phyloP scores from a whole-genome alignment of 2,329 filamentous ascomycete genomes.

The Amylocarpus encephaloides region DNA sequence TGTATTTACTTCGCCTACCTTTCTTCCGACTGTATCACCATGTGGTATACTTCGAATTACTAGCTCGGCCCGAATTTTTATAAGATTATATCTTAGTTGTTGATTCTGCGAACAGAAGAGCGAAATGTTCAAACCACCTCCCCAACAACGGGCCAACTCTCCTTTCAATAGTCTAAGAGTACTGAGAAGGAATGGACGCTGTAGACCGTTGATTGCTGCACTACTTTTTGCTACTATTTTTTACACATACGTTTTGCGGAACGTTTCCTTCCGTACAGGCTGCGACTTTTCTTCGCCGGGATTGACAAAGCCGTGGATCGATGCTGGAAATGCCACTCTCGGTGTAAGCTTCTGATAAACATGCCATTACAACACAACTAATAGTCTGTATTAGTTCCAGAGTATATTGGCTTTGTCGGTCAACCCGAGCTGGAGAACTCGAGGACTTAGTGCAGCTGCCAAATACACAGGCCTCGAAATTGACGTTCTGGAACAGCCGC shows the following conservation, averaged over 20 bases:
- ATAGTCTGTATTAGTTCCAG: background rate
- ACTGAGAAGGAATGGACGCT: background rate
- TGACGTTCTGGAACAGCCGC: background rate
- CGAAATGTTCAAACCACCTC: background rate
- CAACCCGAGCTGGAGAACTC: background rate
- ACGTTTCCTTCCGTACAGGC: background rate
- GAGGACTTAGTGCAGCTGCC: background rate
- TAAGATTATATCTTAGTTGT: too few species aligned
- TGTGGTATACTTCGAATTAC: background rate
- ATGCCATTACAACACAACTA: background rate
- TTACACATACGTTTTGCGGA: background rate
- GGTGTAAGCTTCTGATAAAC: background rate
- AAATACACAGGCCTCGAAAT: conserved; percentile 1
- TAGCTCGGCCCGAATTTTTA: too few species aligned
- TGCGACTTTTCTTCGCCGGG: background rate
- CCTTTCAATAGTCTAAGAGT: background rate
- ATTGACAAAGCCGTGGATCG: background rate
- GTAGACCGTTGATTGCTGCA: background rate
- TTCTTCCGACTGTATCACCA: background rate
- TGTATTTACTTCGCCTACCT: background rate
- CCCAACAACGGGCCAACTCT: background rate
- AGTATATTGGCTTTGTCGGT: conserved; percentile 2
- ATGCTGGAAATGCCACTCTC: conserved; percentile 1
- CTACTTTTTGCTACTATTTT: background rate
- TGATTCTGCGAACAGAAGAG: background rate